Percentiles rank a stretch among this genome's conserved stretches.
These are phyloP conservation scores for Rhodotorula graminis DNA, from an alignment of 768 basidiomycete species.

Conservation along the genomic window DNA sequence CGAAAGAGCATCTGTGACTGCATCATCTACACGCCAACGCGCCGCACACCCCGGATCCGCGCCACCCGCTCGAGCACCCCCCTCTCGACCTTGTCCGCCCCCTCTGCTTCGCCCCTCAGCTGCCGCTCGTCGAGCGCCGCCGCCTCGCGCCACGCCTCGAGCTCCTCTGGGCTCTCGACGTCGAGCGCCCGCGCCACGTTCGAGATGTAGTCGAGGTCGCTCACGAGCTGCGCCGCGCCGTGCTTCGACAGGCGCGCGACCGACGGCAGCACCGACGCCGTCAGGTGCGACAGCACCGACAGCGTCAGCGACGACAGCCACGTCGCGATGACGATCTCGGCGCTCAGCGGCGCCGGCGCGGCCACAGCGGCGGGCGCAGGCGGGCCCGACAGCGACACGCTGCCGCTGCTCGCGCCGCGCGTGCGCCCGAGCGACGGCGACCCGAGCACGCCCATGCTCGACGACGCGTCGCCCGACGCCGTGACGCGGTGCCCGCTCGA, in stretches of 20 bases:
- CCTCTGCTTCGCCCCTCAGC: conserved; percentile 10
- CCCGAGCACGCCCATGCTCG: conserved; percentile 47
- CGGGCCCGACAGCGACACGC: not conserved
- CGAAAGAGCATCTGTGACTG: not conserved
- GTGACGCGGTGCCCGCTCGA: conserved; percentile 5
- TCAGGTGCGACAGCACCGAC: conserved; percentile 69
- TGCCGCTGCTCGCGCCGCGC: conserved; percentile 20
- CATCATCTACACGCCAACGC: not conserved
- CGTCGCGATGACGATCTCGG: conserved; percentile 77
- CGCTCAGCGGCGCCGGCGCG: conserved; percentile 50
- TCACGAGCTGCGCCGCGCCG: conserved; percentile 76
- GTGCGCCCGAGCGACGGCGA: conserved; percentile 46
- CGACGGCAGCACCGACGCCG: conserved; percentile 62
- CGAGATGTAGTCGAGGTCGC: conserved; percentile 81
- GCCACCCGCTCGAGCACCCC: conserved; percentile 22
- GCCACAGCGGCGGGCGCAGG: not conserved
- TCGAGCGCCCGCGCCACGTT: conserved; percentile 88
- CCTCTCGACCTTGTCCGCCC: conserved; percentile 5
- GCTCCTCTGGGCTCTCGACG: conserved; percentile 66
- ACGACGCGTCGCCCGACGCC: conserved; percentile 20
- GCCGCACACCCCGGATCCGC: conserved; percentile 15
- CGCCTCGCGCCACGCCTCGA: conserved; percentile 73
- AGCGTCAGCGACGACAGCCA: conserved; percentile 91
- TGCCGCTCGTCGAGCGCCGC: conserved; percentile 48
- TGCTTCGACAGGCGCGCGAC: conserved; percentile 59